Evolutionary conservation across 2,329 filamentous ascomycete species (phyloP).

Genomic region (Cercospora brassicicola): DNA sequence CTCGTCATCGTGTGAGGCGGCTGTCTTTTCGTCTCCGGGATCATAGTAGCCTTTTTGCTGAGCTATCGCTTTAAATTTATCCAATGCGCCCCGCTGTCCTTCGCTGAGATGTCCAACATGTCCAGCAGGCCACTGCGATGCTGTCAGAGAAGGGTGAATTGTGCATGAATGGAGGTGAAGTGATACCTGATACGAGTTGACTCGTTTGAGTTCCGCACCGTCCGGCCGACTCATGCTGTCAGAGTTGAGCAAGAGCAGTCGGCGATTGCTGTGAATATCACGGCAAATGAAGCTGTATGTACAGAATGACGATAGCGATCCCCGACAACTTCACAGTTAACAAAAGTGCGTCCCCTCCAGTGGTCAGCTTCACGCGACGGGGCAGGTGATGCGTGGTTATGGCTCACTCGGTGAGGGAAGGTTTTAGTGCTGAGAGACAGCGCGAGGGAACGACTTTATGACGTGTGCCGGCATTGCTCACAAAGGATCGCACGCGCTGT

Average conservation of each 20-base stretch:
- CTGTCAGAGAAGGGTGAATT: slow-evolving; percentile 2
- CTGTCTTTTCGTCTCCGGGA: slow-evolving; percentile 39
- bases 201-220: slow-evolving; percentile 31
- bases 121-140: slow-evolving; percentile 64
- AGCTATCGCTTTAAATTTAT: slow-evolving; percentile 69
- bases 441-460: not conserved
- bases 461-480: slow-evolving; percentile 2
- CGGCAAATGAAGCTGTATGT: not conserved
- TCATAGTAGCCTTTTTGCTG: slow-evolving; percentile 65
- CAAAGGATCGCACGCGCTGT: not conserved
- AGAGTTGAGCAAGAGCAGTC: not conserved
- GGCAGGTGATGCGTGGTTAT: not conserved
- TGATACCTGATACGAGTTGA: slow-evolving; percentile 36
- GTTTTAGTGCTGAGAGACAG: not conserved
- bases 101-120: slow-evolving; percentile 75
- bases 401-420: not conserved
- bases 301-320: not conserved
- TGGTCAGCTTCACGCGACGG: not conserved
- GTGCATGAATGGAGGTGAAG: not conserved
- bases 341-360: not conserved
- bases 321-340: not conserved
- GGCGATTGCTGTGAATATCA: not conserved
- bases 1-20: slow-evolving; percentile 69
- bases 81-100: slow-evolving; percentile 66
- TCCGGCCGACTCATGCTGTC: slow-evolving; percentile 20